Conservation (phyloP, 2,329 filamentous ascomycete species). For the Elsinoe fawcettii region DNA sequence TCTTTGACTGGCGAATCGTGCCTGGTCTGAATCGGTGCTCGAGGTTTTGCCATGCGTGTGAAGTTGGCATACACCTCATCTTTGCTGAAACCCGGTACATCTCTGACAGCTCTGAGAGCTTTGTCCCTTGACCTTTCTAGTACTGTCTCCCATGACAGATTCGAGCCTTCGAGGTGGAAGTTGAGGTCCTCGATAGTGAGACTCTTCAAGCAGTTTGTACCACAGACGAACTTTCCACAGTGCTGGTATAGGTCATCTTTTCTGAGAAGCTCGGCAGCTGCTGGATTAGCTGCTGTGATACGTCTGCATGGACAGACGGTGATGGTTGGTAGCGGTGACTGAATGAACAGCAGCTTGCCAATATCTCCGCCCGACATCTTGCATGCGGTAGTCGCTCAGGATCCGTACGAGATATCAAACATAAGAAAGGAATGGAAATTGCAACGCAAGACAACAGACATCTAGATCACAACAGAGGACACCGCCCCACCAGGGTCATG, state of each 20-base stretch:
- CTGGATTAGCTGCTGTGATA: slow-evolving; percentile 11
- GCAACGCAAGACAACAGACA: neutral
- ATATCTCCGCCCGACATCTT: slow-evolving; percentile 6
- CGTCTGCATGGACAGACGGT: slow-evolving; percentile 10
- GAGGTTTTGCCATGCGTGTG: slow-evolving; percentile 2
- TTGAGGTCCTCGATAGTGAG: slow-evolving; percentile 8
- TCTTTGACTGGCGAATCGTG: slow-evolving; percentile 11
- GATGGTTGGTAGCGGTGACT: slow-evolving; percentile 11
- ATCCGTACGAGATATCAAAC: neutral
- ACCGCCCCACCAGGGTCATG: neutral
- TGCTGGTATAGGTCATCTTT: neutral
- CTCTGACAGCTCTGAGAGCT: neutral
- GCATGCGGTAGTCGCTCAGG: neutral
- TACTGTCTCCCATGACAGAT: slow-evolving; percentile 10
- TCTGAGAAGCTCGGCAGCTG: slow-evolving; percentile 5
- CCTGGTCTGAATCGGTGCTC: neutral
- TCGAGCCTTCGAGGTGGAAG: slow-evolving; percentile 4
- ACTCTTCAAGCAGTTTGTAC: slow-evolving; percentile 11
- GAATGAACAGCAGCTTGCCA: slow-evolving; percentile 6
- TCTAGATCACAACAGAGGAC: slow-evolving; percentile 4
- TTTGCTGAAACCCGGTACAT: slow-evolving; percentile 7
- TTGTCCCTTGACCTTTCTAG: slow-evolving; percentile 4
- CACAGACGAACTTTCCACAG: slow-evolving; percentile 9
- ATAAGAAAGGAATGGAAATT: neutral
- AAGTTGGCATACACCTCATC: slow-evolving; percentile 13